phyloP scores from a whole-genome alignment of 495 filamentous ascomycete species.

The Penicillium silybi region DNA sequence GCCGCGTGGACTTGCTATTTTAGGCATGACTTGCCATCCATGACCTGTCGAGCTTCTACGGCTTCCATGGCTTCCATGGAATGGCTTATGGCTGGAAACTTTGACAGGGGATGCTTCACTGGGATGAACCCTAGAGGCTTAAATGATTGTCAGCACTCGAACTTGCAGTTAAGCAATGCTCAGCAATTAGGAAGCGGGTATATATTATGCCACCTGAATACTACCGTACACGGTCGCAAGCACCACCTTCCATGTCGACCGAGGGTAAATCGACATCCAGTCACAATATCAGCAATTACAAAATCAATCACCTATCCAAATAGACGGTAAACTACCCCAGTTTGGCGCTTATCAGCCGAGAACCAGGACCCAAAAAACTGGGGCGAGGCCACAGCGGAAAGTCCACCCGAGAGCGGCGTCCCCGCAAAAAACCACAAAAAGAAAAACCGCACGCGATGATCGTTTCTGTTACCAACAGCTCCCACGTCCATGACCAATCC shows the following conservation, averaged over 20 bases:
- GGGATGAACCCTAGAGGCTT: neutral
- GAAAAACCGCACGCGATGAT: constrained; percentile 6
- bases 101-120: neutral
- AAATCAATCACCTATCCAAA: neutral
- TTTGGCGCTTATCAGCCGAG: neutral
- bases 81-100: neutral
- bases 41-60: constrained; percentile 1
- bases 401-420: constrained; percentile 24
- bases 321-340: neutral
- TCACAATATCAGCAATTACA: too few species aligned
- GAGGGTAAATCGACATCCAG: too few species aligned
- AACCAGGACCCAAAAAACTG: neutral
- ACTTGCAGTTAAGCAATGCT: too few species aligned
- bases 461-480: constrained; percentile 18
- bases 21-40: constrained; percentile 15
- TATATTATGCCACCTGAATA: neutral
- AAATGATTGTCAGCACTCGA: neutral
- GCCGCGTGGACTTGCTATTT: constrained; percentile 22
- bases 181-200: too few species aligned
- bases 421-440: constrained; percentile 17
- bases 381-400: constrained; percentile 15
- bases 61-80: neutral
- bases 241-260: too few species aligned
- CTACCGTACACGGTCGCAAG: neutral
- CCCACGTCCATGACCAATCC: constrained; percentile 19